Evolutionary conservation across 768 basidiomycete genomes (phyloP), one percentile per base, ranked within the genome.

Genomic region (Tylopilus rubrobrunneus): DNA sequence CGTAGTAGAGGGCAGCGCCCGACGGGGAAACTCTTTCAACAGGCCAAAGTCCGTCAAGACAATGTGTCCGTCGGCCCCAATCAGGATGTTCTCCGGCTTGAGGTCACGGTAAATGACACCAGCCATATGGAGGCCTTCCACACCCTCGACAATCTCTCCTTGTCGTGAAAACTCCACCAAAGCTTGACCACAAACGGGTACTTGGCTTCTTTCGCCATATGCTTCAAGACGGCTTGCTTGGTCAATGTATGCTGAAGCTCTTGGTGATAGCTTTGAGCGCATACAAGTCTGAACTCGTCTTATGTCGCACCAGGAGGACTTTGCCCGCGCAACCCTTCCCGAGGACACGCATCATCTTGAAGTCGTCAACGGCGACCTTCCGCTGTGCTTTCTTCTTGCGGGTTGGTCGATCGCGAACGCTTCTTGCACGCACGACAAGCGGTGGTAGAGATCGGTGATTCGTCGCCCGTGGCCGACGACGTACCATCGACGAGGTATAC

Each of bases 301-400:
- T 89, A 63, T 96, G 85, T 62, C 84, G 82, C 45, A 98, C 96
- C 51, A 98, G 82, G 39, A 98, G 73, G 17, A 98, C 96, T 70
- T 98, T 97, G 45, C 96, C 97, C 5, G 97, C 96, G 65, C 95
- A 98, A 1, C 97, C 97, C 73, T 94, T 97, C 17, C 97, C 97
- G 12, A 99, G 75, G 31, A 98, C 96, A 15, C 92, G 83, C 79
- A 98, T 85, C 84, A 98, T 91, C 74, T 98, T 93, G 68, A 99
- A 99, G 73, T 98, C 94, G 59, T 92, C 82, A 54, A 98, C 80
- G 42, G 77, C 74, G 33, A 92, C 88, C 71, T 92, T 92, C 49
- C 83, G 79, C 52, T 81, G 71, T 14, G 64, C 55, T 40, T 74
- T 85, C 63, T 82, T 81, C 68, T 70, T 76, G 63, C 80, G 80